These are phyloP conservation scores for Cladosporium sp. DNA, from an alignment of 2,329 filamentous ascomycete species.

Conservation along the genomic window DNA sequence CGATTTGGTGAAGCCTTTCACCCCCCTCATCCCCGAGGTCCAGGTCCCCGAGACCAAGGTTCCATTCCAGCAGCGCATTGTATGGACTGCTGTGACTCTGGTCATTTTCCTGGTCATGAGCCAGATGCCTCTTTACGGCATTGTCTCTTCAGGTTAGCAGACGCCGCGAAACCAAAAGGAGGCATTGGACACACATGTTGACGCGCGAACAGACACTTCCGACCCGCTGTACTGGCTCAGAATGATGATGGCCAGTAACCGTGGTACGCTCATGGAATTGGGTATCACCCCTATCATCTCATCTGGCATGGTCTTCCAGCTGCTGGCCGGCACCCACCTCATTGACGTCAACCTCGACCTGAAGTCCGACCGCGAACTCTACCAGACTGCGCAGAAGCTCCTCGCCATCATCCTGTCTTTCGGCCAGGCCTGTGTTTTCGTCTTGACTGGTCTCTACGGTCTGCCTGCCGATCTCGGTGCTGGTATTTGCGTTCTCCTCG, in stretches of 20 bases:
- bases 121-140: slow-evolving; percentile 96
- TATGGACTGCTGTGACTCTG: slow-evolving; percentile 63
- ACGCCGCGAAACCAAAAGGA: slow-evolving; percentile 4
- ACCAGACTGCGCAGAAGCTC: slow-evolving; percentile 97
- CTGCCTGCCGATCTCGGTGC: slow-evolving; percentile 94
- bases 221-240: slow-evolving; percentile 99
- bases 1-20: slow-evolving; percentile 98
- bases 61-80: slow-evolving; percentile 80
- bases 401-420: slow-evolving; percentile 97
- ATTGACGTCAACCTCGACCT: slow-evolving; percentile 99
- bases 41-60: slow-evolving; percentile 97
- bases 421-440: slow-evolving; percentile 95
- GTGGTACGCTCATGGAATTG: slow-evolving; percentile 38
- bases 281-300: slow-evolving; percentile 93
- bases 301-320: slow-evolving; percentile 99
- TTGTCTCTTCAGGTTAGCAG: slow-evolving; percentile 72
- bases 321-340: slow-evolving; percentile 97
- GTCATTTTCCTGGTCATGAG: slow-evolving; percentile 99
- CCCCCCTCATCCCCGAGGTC: slow-evolving; percentile 99
- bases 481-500: slow-evolving; percentile 95
- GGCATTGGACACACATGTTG: slow-evolving; percentile 8
- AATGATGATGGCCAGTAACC: slow-evolving; percentile 99
- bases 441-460: slow-evolving; percentile 96
- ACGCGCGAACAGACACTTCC: slow-evolving; percentile 57
- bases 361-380: slow-evolving; percentile 98